Evolutionary conservation across 2,329 filamentous ascomycete genomes (phyloP).

Genomic region (Diaporthe batatas): DNA sequence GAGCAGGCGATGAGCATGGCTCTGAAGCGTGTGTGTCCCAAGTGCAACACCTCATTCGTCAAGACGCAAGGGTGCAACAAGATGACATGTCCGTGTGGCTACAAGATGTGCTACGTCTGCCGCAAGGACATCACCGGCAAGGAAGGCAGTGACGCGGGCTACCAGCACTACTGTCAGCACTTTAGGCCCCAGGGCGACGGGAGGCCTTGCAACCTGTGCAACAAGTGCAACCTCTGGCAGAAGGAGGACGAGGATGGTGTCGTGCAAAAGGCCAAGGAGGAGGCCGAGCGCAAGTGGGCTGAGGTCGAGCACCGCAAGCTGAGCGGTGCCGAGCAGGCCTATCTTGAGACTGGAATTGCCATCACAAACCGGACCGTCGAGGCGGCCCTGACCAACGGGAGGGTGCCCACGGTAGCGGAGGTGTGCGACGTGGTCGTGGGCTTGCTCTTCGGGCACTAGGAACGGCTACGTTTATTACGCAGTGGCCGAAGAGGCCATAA

Average conservation of each 20-base stretch:
- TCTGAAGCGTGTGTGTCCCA: conserved; percentile 93
- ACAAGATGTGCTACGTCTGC: conserved; percentile 98
- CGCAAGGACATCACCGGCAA: conserved; percentile 76
- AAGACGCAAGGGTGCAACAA: conserved; percentile 97
- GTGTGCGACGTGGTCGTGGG: conserved; percentile 62
- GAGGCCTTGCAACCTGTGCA: conserved; percentile 81
- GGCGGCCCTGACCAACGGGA: conserved; percentile 51
- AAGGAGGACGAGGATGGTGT: conserved; percentile 79
- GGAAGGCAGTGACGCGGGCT: conserved; percentile 72
- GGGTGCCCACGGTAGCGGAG: conserved; percentile 56
- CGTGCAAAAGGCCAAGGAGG: conserved; percentile 75
- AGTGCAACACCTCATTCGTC: conserved; percentile 92
- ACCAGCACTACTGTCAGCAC: conserved; percentile 96
- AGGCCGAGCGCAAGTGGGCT: conserved; percentile 80
- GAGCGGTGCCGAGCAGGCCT: conserved; percentile 66
- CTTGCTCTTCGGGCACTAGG: conserved; percentile 54
- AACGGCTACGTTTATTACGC: conserved; percentile 10
- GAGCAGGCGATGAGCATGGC: conserved; percentile 95
- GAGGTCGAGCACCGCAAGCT: conserved; percentile 72
- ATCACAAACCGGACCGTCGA: conserved; percentile 49
- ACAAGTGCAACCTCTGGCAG: conserved; percentile 84
- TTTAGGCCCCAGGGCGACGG: conserved; percentile 85
- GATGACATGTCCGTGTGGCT: conserved; percentile 93
- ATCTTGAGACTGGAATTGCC: conserved; percentile 68
- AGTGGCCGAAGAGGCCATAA: conserved; percentile 1